Evolutionary conservation across 2,329 filamentous ascomycete species (phyloP), one percentile per base, ranked within the genome.

Genomic region (Cytospora leucostoma): DNA sequence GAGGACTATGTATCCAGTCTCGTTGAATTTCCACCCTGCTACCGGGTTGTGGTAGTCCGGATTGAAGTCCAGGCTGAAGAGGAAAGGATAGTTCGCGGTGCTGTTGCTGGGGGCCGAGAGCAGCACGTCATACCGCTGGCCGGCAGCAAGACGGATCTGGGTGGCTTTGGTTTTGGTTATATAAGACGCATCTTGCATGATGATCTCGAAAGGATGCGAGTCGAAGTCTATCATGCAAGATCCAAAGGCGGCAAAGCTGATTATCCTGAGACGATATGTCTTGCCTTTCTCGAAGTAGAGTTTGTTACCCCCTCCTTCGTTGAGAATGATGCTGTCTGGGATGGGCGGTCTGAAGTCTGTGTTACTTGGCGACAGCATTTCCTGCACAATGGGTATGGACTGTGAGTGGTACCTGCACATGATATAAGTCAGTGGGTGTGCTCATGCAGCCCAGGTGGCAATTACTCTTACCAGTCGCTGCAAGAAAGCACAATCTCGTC

Each of bases 401-500:
- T 80, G 72, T 1, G 71, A 65, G 60, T 80, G 77, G 63, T 81
- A 81, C 78, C 78, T 80, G 59, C 27, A 44, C 7, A 11, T 51
- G 15, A n/a, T 4, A n/a, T 35, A 2, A 7, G 7, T 65, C 55
- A 60, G 34, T 37, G 32, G 34, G 38, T 21, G 17, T 32, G 13
- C 21, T 7, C 47, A 33, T 11, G 10, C 11, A 47, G 33, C 37
- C 4, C 32, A 10, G 17, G 1, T 27, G 6, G 49, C 10, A 15
- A n/a, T 53, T 8, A 33, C 2, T 44, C 70, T 62, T 71, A 56
- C 78, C 71, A 66, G 78, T 80, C 59, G 78, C 77, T 73, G 1
- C 64, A 60, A n/a, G 65, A 65, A 38, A 88, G 67, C 1, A 82
- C 75, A 38, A 84, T 71, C 69, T 88, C 84, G 38, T 84, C 78